Conservation (phyloP, 2,329 filamentous ascomycete species). For the Hypoxylon sp. region DNA sequence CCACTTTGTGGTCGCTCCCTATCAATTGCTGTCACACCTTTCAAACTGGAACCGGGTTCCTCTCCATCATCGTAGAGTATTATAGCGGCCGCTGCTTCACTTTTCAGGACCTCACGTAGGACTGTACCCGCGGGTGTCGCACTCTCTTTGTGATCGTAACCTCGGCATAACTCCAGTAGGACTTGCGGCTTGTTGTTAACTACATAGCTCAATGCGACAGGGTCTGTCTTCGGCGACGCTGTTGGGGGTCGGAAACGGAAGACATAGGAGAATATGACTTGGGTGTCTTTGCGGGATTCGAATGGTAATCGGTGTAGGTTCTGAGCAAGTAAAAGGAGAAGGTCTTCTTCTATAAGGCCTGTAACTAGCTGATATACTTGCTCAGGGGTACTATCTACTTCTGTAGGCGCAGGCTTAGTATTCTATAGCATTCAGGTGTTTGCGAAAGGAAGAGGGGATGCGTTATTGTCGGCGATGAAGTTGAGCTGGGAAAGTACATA, state of each 20-base stretch:
- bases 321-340: constrained; percentile 86
- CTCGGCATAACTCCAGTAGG: constrained; percentile 87
- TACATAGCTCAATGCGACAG: constrained; percentile 89
- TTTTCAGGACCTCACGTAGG: constrained; percentile 88
- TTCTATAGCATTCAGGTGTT: neutral
- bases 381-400: constrained; percentile 87
- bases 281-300: constrained; percentile 94
- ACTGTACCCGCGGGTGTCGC: constrained; percentile 93
- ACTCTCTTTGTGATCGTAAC: constrained; percentile 91
- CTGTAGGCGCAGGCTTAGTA: constrained; percentile 61
- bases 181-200: constrained; percentile 89
- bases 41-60: constrained; percentile 77
- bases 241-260: constrained; percentile 87
- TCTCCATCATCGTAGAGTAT: constrained; percentile 92
- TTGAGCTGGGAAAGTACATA: constrained; percentile 57
- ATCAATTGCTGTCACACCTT: constrained; percentile 83
- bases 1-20: constrained; percentile 82
- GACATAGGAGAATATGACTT: constrained; percentile 95
- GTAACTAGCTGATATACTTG: constrained; percentile 89
- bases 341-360: constrained; percentile 88
- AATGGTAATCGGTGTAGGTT: constrained; percentile 90
- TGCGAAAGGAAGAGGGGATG: constrained; percentile 19
- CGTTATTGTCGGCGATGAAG: constrained; percentile 5
- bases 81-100: constrained; percentile 89
- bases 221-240: constrained; percentile 77